Base-by-base conservation (phyloP, 1,284 basidiomycete genomes). In the Microbotryum scabiosae region DNA sequence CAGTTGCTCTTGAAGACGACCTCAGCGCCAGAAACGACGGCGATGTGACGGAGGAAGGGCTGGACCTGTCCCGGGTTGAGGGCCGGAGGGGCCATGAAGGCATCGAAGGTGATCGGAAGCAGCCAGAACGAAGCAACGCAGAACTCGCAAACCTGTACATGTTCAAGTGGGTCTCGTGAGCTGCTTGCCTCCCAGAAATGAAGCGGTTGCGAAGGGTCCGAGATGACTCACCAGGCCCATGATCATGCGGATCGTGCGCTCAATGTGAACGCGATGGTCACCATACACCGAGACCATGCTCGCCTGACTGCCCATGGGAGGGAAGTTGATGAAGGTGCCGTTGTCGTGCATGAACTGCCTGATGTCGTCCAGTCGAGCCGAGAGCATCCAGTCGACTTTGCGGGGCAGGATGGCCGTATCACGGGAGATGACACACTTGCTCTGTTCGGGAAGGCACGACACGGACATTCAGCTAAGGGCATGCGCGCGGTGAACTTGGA, bases 301-400 rank as follows among this genome's bases (percentile, higher is more conserved):
- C 25, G 88, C 88, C 54, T 89, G 89, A 16, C 74, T 74, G 51
- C 90, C 92, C 49, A 97, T 84, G 51, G 88, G 80, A 16, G 94
- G 93, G 71, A 97, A 90, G 71, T 91, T 87, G 70, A 97, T 88
- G 75, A 90, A 97, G 18, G 94, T 96, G 45, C 89, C 90, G 69
- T 97, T 97, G 79, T 97, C 94, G 71, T 85, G 85, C 92, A 97
- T 97, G 73, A 93, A 84, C 25, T 84, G 81, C 75, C 86, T 89
- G 68, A 97, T 79, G 69, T 96, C 91, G 61, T 97, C 93, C 36
- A 88, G 81, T 48, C 88, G 85, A 75, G 98, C 91, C 21, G 87
- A 87, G 60, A 97, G 84, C 82, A 98, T 87, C 93, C 94, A 97
- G 73, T 98, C 94, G 67, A 98, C 80, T 76, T 98, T 98, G 66